Evolutionary conservation across 306 rosid genomes (phyloP).

Genomic region (Sophora flavescens): DNA sequence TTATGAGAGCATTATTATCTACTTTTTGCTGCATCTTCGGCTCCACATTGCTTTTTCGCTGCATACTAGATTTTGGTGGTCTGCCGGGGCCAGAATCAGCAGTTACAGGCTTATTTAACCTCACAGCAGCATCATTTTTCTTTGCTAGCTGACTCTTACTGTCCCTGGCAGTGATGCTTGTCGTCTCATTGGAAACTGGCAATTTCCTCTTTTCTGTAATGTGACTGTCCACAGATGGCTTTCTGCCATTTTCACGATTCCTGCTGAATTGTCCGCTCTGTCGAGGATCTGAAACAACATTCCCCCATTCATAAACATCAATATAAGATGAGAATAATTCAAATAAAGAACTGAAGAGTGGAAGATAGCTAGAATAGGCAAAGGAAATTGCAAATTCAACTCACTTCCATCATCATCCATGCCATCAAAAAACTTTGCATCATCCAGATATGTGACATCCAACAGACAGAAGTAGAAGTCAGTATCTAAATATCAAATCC

Average conservation of each 20-base stretch:
- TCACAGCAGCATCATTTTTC: conserved; percentile 62
- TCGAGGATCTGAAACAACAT: conserved; percentile 86
- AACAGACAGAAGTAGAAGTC: conserved; percentile 53
- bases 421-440: conserved; percentile 90
- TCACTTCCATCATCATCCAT: conserved; percentile 98
- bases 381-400: conserved; percentile 57
- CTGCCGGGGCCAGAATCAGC: conserved; percentile 62
- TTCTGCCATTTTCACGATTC: conserved; percentile 68
- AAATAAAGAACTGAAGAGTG: conserved; percentile 49
- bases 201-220: conserved; percentile 52
- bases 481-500: conserved; percentile 49
- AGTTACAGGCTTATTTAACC: conserved; percentile 58
- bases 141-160: conserved; percentile 53
- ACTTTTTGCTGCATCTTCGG: conserved; percentile 54
- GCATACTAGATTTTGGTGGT: conserved; percentile 59
- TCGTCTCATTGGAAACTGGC: conserved; percentile 49
- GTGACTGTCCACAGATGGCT: conserved; percentile 53
- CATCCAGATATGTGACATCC: conserved; percentile 42
- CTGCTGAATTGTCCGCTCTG: conserved; percentile 58
- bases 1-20: conserved; percentile 55
- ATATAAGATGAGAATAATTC: conserved; percentile 51
- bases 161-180: conserved; percentile 53
- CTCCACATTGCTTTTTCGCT: conserved; percentile 52
- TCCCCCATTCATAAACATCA: conserved; percentile 51
- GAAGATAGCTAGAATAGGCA: conserved; percentile 53